A percentile compares a stretch with the other conserved stretches of the same genome.
Conservation (phyloP, 2,329 filamentous ascomycete species). For the Hypomyces perniciosus region DNA sequence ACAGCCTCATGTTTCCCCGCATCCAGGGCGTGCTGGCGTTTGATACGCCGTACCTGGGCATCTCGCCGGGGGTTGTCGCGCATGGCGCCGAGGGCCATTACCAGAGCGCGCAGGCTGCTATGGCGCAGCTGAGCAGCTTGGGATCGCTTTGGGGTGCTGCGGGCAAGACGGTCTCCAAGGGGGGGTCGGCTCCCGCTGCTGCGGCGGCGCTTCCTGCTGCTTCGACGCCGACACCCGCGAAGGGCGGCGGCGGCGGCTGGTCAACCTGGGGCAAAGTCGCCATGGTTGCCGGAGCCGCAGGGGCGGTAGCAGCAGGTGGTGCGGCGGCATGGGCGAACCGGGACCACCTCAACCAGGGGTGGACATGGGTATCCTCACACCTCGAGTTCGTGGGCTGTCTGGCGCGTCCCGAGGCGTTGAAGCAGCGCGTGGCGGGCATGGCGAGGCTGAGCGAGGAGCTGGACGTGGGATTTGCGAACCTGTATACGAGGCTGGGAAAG, state of each 20-base stretch:
- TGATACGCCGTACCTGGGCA: slow-evolving; percentile 86
- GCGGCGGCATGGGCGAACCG: slow-evolving; percentile 83
- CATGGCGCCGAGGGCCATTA: slow-evolving; percentile 84
- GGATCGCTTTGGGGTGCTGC: slow-evolving; percentile 60
- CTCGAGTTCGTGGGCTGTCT: slow-evolving; percentile 91
- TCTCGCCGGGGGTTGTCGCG: slow-evolving; percentile 75
- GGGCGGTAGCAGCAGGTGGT: slow-evolving; percentile 72
- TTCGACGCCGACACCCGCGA: slow-evolving; percentile 7
- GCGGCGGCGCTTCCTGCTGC: slow-evolving; percentile 15
- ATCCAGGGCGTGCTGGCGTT: slow-evolving; percentile 87
- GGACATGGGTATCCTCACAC: slow-evolving; percentile 80
- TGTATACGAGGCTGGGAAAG: slow-evolving; percentile 78
- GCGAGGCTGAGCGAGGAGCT: slow-evolving; percentile 58
- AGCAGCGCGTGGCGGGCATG: slow-evolving; percentile 64
- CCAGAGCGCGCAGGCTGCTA: slow-evolving; percentile 61
- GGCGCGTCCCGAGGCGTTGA: slow-evolving; percentile 74
- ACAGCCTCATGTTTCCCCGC: slow-evolving; percentile 82
- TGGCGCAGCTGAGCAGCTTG: slow-evolving; percentile 59
- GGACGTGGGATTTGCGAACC: slow-evolving; percentile 71
- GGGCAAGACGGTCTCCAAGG: slow-evolving; percentile 30
- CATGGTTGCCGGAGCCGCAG: slow-evolving; percentile 78
- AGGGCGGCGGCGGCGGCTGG: slow-evolving; percentile 22
- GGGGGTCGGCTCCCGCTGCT: neutral
- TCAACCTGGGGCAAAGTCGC: slow-evolving; percentile 87
- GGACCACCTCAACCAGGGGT: slow-evolving; percentile 70